Base-by-base conservation (phyloP, 225 moss, liverwort and hornwort genomes). In the Pseudisothecium myosuroides region DNA sequence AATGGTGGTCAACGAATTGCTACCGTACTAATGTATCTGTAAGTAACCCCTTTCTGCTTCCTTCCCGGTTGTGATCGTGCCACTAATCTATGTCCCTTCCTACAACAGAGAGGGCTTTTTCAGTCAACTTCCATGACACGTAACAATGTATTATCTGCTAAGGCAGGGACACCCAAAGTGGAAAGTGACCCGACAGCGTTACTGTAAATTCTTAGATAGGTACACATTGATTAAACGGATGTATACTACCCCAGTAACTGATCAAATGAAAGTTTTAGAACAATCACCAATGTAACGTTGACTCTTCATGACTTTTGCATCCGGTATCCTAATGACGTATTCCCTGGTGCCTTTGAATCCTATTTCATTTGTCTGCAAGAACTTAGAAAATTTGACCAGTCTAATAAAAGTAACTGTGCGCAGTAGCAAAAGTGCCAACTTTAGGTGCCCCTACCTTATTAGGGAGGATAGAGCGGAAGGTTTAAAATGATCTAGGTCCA, bases 1-100 rank as follows among this genome's bases (percentile, higher is more conserved):
- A 99, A 99, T 91, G 99, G 99, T 32, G 99, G 99, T 74, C 99
- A 99, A 88, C 91, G 99, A 63, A 95, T 99, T 82, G 99, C 99
- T 83, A 99, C 99, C 39, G 94, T 99, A 77, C 92, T 99, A 58
- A 97, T 99, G 99, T 99, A 99, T 89, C 92, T 99, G 96, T 98
- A 89, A 91, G 98, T 95, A 54, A 61, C 76, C 78, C 50, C 47
- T 56, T 58, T 86, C 64, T 87, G 83, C 87, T 78, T 87, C 76
- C 58, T 85, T 87, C 60, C 59, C 82, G 28, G 68, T 66, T 75
- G 31, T 72, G 82, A 85, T 76, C 17, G 18, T 65, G 27, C 61
- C 63, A 77, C 41, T 32, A 52, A 68, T 39, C n/a, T 21, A 60
- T 78, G 45, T 65, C 31, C 69, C 18, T 56, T 67, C 14, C 21